Evolutionary conservation across 768 basidiomycete species (phyloP), one percentile per base, ranked within the genome.

Genomic region (Termitomyces sp.): DNA sequence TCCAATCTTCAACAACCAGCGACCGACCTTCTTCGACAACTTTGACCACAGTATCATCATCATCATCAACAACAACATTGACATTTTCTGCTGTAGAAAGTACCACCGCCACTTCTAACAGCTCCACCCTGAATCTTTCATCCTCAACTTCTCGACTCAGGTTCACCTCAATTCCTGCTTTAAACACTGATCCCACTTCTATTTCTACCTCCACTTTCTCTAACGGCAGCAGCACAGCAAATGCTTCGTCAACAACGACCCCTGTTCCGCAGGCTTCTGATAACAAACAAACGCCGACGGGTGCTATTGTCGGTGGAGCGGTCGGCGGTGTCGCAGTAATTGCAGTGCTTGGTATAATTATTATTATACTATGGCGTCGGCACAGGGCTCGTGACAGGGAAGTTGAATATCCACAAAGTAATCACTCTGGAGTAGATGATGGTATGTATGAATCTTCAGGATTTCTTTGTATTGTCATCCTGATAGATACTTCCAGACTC

Each of bases 321-420:
- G 34, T 24, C 7, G 58, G 54, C 3, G 54, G 49, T 9, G n/a
- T 60, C 14, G 48, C 42, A n/a, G 22, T 39, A 12, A 1, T 55
- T 36, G 37, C 27, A n/a, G 34, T 49, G 7, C 36, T 56, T 16
- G 53, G 30, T 24, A 3, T 50, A 18, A 20, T 51, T 32, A n/a
- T 45, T 27, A 45, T 56, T 40, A 3, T 60, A 5, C n/a, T 55
- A 5, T 32, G 54, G 53, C 52, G 58, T 42, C 34, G 52, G 37
- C 27, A 22, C 33, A 37, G 3, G 26, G 26, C 47, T 7, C 5
- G 13, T 0, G 22, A 27, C 26, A 12, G 39, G 5, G 18, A n/a
- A 10, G 50, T 44, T 16, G n/a, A 45, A 18, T 7, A 30, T 30
- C 30, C n/a, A 34, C 5, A 36, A n/a, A n/a, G n/a, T n/a, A n/a